A percentile compares a stretch with the other conserved stretches of the same genome.
phyloP scores from a whole-genome alignment of 768 basidiomycete genomes.

The Gymnopilus dilepis region DNA sequence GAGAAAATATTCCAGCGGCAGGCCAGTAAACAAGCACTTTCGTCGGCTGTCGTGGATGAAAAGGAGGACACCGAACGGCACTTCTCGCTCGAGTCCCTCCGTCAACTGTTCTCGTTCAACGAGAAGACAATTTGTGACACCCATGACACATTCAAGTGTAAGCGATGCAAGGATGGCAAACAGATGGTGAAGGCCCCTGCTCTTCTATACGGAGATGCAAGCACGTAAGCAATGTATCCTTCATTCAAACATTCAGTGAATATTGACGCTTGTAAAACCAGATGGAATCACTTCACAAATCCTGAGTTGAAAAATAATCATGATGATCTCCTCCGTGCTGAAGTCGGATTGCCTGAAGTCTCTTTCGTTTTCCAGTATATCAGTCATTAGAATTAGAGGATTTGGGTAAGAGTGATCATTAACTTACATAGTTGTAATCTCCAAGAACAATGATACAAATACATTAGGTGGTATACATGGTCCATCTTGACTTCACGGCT shows the following conservation, averaged over 20 bases:
- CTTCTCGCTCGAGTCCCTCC: constrained; percentile 87
- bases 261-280: constrained; percentile 33
- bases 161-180: constrained; percentile 84
- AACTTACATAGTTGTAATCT: constrained; percentile 11
- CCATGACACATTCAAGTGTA: constrained; percentile 98
- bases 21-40: constrained; percentile 94
- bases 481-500: constrained; percentile 34
- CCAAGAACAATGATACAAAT: constrained; percentile 19
- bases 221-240: constrained; percentile 72
- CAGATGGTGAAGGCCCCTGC: constrained; percentile 85
- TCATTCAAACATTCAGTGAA: background rate
- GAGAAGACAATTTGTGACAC: constrained; percentile 89
- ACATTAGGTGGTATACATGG: constrained; percentile 18
- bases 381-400: constrained; percentile 67
- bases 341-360: constrained; percentile 81
- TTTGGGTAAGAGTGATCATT: too few species aligned
- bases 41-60: constrained; percentile 97
- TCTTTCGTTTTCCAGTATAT: constrained; percentile 98
- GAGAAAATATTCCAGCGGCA: constrained; percentile 99
- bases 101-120: constrained; percentile 92
- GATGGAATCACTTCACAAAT: constrained; percentile 98
- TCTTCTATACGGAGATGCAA: constrained; percentile 93
- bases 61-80: constrained; percentile 95
- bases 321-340: constrained; percentile 92
- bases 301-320: constrained; percentile 88